These are phyloP conservation scores for Lentinula novae-zelandiae DNA, from an alignment of 1,284 basidiomycete species.

Conservation along the genomic window DNA sequence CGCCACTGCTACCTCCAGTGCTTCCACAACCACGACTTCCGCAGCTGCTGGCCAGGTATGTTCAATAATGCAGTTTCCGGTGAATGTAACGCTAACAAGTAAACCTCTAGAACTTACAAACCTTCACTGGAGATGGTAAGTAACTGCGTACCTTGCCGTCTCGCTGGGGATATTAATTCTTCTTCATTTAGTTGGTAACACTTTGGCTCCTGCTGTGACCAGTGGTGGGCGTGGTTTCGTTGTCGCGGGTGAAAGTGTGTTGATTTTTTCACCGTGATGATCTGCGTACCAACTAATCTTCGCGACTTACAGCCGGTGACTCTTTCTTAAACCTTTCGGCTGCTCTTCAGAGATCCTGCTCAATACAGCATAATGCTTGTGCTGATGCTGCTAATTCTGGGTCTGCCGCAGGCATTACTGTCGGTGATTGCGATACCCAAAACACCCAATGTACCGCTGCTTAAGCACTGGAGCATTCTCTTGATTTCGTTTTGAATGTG, in stretches of 20 bases:
- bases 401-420: conserved; percentile 34
- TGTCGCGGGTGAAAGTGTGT: conserved; percentile 25
- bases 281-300: neutral
- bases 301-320: conserved; percentile 25
- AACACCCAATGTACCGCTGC: conserved; percentile 40
- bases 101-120: conserved; percentile 18
- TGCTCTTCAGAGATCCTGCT: conserved; percentile 56
- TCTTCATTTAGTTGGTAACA: conserved; percentile 36
- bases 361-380: conserved; percentile 36
- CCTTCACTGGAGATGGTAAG: conserved; percentile 43
- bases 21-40: conserved; percentile 9
- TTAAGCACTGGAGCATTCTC: neutral
- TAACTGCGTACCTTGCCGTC: neutral
- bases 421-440: conserved; percentile 46
- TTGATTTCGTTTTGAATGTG: neutral
- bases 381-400: conserved; percentile 43
- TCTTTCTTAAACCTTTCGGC: conserved; percentile 47
- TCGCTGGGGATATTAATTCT: neutral
- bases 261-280: neutral
- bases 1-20: conserved; percentile 9
- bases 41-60: conserved; percentile 2
- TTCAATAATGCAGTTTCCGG: too few relatives aligned
- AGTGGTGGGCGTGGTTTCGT: conserved; percentile 44
- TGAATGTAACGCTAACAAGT: too few relatives aligned
- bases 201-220: conserved; percentile 42